These are phyloP conservation scores for Betula pendula DNA, from an alignment of 306 rosid genomes.

Conservation along the genomic window DNA sequence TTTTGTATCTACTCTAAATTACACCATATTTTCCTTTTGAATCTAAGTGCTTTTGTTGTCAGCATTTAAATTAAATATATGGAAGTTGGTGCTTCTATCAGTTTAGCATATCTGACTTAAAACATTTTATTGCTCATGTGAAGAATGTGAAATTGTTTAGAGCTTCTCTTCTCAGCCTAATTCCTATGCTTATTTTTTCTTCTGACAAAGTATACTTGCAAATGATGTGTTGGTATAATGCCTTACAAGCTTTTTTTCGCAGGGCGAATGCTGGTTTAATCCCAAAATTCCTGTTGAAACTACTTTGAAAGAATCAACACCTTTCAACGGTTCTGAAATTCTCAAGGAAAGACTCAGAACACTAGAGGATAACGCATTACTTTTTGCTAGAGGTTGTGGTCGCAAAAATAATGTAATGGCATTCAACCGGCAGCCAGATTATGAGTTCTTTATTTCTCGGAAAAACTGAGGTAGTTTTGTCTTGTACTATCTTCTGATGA, in stretches of 20 bases:
- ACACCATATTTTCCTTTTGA: not conserved
- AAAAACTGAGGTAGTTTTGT: conserved; percentile 10
- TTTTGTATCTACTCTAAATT: not conserved
- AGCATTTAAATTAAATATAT: not conserved
- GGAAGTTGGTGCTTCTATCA: not conserved
- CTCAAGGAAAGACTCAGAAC: conserved; percentile 21
- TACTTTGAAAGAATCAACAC: conserved; percentile 15
- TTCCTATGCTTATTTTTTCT: not conserved
- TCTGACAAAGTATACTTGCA: not conserved
- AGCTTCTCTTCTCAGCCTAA: not conserved
- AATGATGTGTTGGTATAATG: not conserved
- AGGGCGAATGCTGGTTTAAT: conserved; percentile 32
- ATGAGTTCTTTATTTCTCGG: conserved; percentile 28
- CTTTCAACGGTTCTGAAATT: conserved; percentile 14
- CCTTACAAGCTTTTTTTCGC: not conserved
- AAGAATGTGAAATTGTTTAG: not conserved
- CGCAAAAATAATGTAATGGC: conserved; percentile 18
- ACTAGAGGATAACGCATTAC: conserved; percentile 20
- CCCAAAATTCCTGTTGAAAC: conserved; percentile 12
- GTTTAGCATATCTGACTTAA: not conserved
- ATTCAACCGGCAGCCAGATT: conserved; percentile 27
- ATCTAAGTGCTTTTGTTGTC: not conserved
- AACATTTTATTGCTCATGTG: not conserved
- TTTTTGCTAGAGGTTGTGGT: conserved; percentile 23
- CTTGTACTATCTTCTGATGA: not conserved